Evolutionary conservation across 306 rosid genomes (phyloP).

Genomic region (Ziziphus jujuba): DNA sequence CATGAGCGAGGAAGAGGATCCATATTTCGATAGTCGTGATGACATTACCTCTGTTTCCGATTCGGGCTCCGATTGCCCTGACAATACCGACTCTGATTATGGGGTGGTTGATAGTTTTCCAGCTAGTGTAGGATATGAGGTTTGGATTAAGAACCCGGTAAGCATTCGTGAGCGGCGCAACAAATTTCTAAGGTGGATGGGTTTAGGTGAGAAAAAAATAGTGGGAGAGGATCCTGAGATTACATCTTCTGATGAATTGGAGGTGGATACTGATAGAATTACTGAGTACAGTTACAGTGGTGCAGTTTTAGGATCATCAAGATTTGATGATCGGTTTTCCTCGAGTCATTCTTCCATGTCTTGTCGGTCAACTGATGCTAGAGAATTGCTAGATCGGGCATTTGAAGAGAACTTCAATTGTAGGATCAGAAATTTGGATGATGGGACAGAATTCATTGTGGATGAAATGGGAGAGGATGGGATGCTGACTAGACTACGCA

Average conservation of each 20-base stretch:
- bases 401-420: conserved; percentile 10
- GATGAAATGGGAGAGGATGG: conserved; percentile 55
- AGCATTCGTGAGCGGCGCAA: conserved; percentile 50
- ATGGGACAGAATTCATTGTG: conserved; percentile 58
- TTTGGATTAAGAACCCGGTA: conserved; percentile 39
- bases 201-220: conserved; percentile 31
- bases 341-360: conserved; percentile 27
- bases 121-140: conserved; percentile 23
- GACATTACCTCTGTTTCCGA: conserved; percentile 56
- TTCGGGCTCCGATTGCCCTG: conserved; percentile 40
- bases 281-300: conserved; percentile 41
- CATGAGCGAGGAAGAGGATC: conserved; percentile 14
- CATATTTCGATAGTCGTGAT: conserved; percentile 57
- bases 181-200: conserved; percentile 60
- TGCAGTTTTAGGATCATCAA: conserved; percentile 39
- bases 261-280: conserved; percentile 34
- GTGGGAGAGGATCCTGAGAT: conserved; percentile 9
- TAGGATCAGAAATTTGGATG: conserved; percentile 54
- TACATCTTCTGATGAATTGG: conserved; percentile 4
- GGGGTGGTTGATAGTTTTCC: not conserved
- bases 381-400: conserved; percentile 18
- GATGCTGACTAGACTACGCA: conserved; percentile 35
- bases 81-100: conserved; percentile 29
- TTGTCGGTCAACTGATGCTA: conserved; percentile 26
- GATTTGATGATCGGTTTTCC: conserved; percentile 30